A percentile compares a stretch with the other conserved stretches of the same genome.
Conservation (phyloP, 345 rosid species). For the Durio zibethinus region DNA sequence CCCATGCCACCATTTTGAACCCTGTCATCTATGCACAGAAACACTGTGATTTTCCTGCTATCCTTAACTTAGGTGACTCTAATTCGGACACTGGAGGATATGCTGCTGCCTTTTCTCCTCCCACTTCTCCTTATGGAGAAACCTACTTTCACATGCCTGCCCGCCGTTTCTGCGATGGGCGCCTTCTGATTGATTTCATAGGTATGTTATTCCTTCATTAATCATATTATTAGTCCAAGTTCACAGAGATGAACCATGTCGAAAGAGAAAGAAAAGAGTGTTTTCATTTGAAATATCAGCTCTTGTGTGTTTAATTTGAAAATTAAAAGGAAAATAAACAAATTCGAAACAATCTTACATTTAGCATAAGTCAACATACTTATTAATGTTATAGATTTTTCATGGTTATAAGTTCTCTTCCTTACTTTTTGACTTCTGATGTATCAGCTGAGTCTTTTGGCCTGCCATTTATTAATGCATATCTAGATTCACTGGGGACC, state of each 20-base stretch:
- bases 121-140: slow-evolving; percentile 35
- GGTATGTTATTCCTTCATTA: slow-evolving; percentile 23
- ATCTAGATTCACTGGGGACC: slow-evolving; percentile 32
- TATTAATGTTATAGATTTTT: background rate
- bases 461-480: slow-evolving; percentile 32
- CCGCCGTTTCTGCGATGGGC: slow-evolving; percentile 45
- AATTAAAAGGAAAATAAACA: too few species aligned
- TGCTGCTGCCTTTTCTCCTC: slow-evolving; percentile 31
- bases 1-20: background rate
- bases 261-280: background rate
- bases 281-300: too few species aligned
- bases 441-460: slow-evolving; percentile 25
- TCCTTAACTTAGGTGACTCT: slow-evolving; percentile 60
- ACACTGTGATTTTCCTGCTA: slow-evolving; percentile 41
- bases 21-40: background rate
- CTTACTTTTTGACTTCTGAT: background rate
- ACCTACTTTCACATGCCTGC: slow-evolving; percentile 42
- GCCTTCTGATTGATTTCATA: slow-evolving; percentile 52
- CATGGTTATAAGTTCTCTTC: background rate
- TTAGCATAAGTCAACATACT: background rate
- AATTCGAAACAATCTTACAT: too few species aligned
- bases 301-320: too few species aligned
- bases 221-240: background rate
- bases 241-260: background rate
- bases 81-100: slow-evolving; percentile 58